phyloP scores from a whole-genome alignment of 768 basidiomycete genomes.

The Holtermanniella nyarrowii region DNA sequence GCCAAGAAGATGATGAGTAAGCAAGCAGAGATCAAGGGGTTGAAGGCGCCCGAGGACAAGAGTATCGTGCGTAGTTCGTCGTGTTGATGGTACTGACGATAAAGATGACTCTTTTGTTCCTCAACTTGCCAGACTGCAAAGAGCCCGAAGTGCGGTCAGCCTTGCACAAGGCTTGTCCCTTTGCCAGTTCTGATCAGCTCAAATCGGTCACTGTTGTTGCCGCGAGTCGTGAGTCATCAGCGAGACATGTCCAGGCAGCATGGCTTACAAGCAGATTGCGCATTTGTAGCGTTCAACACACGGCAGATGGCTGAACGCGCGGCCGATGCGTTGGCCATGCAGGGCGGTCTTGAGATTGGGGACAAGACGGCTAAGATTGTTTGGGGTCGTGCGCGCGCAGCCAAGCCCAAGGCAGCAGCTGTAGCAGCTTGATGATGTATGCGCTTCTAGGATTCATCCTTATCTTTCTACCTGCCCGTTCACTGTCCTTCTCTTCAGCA shows the following conservation, averaged over 20 bases:
- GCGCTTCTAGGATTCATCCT: too few species aligned
- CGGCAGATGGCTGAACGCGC: slow-evolving; percentile 74
- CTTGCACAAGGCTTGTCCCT: slow-evolving; percentile 28
- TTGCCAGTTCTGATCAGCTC: slow-evolving; percentile 31
- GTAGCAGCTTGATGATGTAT: not conserved
- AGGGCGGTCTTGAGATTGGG: slow-evolving; percentile 75
- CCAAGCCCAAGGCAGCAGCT: slow-evolving; percentile 22
- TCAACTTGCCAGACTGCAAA: slow-evolving; percentile 29
- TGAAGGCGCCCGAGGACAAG: slow-evolving; percentile 80
- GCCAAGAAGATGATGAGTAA: slow-evolving; percentile 74
- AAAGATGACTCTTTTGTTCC: slow-evolving; percentile 39
- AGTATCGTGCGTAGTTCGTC: slow-evolving; percentile 58
- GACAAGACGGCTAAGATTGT: slow-evolving; percentile 62
- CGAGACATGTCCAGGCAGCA: not conserved
- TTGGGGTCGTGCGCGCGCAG: slow-evolving; percentile 70
- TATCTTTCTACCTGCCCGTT: too few species aligned
- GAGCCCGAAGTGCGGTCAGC: slow-evolving; percentile 33
- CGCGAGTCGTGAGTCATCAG: slow-evolving; percentile 30
- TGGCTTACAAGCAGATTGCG: slow-evolving; percentile 48
- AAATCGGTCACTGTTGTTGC: slow-evolving; percentile 30
- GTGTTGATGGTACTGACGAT: not conserved
- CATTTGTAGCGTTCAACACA: slow-evolving; percentile 87
- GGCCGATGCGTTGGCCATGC: slow-evolving; percentile 67
- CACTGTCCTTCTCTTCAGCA: too few species aligned
- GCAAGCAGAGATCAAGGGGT: slow-evolving; percentile 70